Evolutionary conservation across 2,329 filamentous ascomycete species (phyloP), one percentile per base, ranked within the genome.

Genomic region (Calonectria henricotiae): DNA sequence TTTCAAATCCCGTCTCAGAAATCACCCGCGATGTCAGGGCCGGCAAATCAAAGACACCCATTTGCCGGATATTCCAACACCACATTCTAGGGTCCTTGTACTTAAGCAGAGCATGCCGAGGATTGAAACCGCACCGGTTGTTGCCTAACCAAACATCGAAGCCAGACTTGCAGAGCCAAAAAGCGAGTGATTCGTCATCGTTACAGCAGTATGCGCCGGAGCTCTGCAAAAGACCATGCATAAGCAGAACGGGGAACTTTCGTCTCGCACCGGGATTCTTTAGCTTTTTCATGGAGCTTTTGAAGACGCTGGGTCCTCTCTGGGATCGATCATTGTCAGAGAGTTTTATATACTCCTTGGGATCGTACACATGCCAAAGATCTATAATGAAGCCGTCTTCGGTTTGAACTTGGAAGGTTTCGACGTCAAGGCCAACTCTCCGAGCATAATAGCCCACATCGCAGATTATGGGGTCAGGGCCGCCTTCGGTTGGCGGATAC

Each of bases 101-200:
- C 2, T 89, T 83, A 44, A 98, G 88, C 25, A 91, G 83, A 2
- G 87, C 89, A 79, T 98, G 96, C 73, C 91, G 89, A 0, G 96
- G 95, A 0, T 89, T 85, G 82, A 96, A 94, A 1, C 95, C 95
- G 79, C 95, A 97, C 23, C 96, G 89, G 79, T 98, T 98, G 83
- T 98, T 97, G 5, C 96, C 96, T 17, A 98, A 87, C 95, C 95
- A 98, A 44, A 98, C 94, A 80, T 98, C 96, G 81, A 94, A 98
- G 1, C 95, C 95, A 0, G 93, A 91, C 82, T 98, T 98, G 82
- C 93, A 95, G 8, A 98, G 90, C 84, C 92, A 97, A 82, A 98
- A 98, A 0, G 96, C 95, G 8, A 98, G 87, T 30, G 93, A 96
- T 74, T 94, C 91, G 72, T 98, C 95, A 77, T 98, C 95, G 79